Percentiles rank a stretch among this genome's conserved stretches.
Conservation (phyloP, 78 protist species). For the Chrysochromulina tobinii region DNA sequence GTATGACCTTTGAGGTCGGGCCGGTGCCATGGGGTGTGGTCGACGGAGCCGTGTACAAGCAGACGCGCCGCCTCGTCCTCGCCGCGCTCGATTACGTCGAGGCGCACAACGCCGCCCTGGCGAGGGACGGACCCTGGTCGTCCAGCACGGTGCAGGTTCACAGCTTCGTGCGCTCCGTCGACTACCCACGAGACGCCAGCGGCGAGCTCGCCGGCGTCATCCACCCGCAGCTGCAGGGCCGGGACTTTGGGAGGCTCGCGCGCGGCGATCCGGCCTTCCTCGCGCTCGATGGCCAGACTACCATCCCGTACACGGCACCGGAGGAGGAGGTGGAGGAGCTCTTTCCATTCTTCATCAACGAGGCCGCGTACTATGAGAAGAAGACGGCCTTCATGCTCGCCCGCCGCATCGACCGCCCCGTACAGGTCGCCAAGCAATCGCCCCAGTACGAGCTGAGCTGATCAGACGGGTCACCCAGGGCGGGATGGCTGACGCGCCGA, state of each 20-base stretch:
- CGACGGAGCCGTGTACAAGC: neutral
- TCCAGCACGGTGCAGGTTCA: no score
- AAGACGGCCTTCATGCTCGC: neutral
- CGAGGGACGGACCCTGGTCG: neutral
- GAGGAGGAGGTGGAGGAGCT: neutral
- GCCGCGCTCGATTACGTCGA: neutral
- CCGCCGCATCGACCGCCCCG: no score
- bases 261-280: neutral
- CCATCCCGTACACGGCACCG: neutral
- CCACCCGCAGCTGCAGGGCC: neutral
- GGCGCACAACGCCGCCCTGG: neutral
- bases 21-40: neutral
- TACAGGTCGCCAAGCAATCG: no score
- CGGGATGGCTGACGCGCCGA: no score
- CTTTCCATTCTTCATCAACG: slow-evolving; percentile 8
- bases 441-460: no score
- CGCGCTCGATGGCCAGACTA: neutral
- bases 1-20: slow-evolving; percentile 9
- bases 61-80: neutral
- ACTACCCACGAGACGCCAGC: neutral
- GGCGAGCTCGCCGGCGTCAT: neutral
- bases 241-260: neutral
- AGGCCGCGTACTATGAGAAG: slow-evolving; percentile 16
- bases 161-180: neutral
- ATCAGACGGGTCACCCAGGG: no score